Base-by-base conservation (phyloP, 202 grass and related monocot genomes). In the Schoenoplectus tabernaemontani region DNA sequence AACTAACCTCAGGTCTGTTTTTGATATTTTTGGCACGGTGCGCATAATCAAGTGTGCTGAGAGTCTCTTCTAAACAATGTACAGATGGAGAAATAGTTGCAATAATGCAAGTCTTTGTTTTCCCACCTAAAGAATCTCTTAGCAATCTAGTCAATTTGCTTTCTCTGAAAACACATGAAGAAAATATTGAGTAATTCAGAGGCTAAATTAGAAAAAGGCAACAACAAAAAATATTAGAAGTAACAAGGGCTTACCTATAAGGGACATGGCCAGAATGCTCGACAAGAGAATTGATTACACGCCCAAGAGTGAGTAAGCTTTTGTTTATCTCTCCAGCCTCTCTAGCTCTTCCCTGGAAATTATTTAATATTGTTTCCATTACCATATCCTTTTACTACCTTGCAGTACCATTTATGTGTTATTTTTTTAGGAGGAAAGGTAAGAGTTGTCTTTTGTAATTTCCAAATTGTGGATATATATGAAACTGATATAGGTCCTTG, bases 311-410 rank as follows among this genome's bases (percentile, higher is more conserved):
- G 3, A 99, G 85, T 41, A 99, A 91, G 86, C 96, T 99, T 91
- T 99, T 99, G 78, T 99, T 99, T 57, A 99, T 99, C 83, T 99
- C 96, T 50, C 96, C 96, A 83, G 96, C 96, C 83, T 99, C 96
- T 92, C 96, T 96, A 30, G 96, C 96, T 87, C 96, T 91, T 76
- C 96, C 90, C 96, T 99, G 96, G 36, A 98, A 78, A 36, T 54
- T 36, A 54, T 48, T 9, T 9, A 36, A 36, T 34, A 56, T 54
- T 75, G 24, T 75, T 54, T 56, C 13, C 22, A 73, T 73, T 50
- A 73, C 44, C 6, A 50, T 51, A 50, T 32, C n/a, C 17, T 73
- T 71, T 70, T 70, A 20, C 7, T 42, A 42, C 15, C 16, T 66
- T 20, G 4, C 37, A 68, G 43, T 68, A 71, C 1, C 10, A 71